Evolutionary conservation across 1,139 yeast species (phyloP), one percentile per base, ranked within the genome.

Genomic region (Blastobotrys ciferrii): DNA sequence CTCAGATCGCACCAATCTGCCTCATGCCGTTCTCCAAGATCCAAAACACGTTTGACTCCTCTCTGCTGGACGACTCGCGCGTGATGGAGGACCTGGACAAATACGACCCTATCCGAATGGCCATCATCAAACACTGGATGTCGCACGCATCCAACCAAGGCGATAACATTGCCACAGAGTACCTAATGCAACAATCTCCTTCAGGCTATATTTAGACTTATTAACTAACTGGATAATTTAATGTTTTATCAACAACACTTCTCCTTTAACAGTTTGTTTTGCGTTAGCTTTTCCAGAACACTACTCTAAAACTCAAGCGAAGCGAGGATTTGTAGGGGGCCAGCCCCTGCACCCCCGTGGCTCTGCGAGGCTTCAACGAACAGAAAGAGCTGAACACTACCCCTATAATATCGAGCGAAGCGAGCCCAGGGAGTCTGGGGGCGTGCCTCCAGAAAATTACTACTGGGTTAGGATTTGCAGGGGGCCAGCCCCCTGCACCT

Each of bases 51-150:
- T 64, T 62, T 48, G 59, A 56, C 19, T 46, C 61, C n/a, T 42
- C 58, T 13, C 41, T 58, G n/a, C 36, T 58, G 33, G 62, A 59
- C 35, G 62, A 57, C 40, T 52, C 55, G 11, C 39, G 49, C 30
- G 43, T 51, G 5, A 45, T 51, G 32, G 60, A 54, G 7, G 65
- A 63, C 40, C 43, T 56, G 38, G 66, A 62, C 40, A 64, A 64
- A 48, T 54, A 54, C 41, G 66, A 64, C 45, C 66, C 66, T 2
- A 52, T 64, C 12, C 55, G 67, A 25, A 62, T 63, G 65, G 65
- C 66, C 0, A 54, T 64, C 3, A 56, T 62, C 35, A 58, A 60
- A 49, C 66, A 63, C 37, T 62, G 66, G 65, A 64, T 64, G 68
- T 43, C 55, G n/a, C 52, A 49, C 23, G 67, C 68, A 1, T 63